Evolutionary conservation across 1,139 yeast genomes (phyloP).

Genomic region (Ashbya aceris): DNA sequence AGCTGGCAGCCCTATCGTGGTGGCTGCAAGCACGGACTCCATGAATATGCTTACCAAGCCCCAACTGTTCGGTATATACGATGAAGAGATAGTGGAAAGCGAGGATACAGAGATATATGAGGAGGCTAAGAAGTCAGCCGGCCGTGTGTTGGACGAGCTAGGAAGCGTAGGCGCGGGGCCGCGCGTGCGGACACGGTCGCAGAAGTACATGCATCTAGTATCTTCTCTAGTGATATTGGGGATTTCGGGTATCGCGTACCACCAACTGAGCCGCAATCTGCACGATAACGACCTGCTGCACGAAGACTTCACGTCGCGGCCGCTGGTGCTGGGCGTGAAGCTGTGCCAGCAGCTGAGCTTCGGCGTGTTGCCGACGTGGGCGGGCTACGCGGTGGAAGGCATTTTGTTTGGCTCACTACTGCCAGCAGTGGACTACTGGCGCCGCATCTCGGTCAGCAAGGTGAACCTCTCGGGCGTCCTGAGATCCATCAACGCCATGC

Average conservation of each 20-base stretch:
- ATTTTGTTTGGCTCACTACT: slow-evolving; percentile 51
- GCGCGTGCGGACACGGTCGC: slow-evolving; percentile 2
- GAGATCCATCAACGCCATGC: slow-evolving; percentile 62
- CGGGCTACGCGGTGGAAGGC: slow-evolving; percentile 46
- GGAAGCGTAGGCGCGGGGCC: background rate
- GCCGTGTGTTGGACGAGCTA: slow-evolving; percentile 4
- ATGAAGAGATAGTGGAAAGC: slow-evolving; percentile 26
- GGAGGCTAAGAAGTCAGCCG: slow-evolving; percentile 17
- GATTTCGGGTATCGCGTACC: slow-evolving; percentile 40
- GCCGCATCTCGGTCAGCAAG: slow-evolving; percentile 12
- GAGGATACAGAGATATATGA: slow-evolving; percentile 25
- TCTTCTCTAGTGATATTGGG: slow-evolving; percentile 33
- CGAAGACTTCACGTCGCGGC: slow-evolving; percentile 30
- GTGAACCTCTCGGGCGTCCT: slow-evolving; percentile 36
- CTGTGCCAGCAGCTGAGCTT: slow-evolving; percentile 15
- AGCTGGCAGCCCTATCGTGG: background rate
- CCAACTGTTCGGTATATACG: slow-evolving; percentile 27
- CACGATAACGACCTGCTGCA: slow-evolving; percentile 41
- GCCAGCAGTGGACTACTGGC: slow-evolving; percentile 46
- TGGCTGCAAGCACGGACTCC: slow-evolving; percentile 18
- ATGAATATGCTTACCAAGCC: slow-evolving; percentile 25
- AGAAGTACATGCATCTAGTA: slow-evolving; percentile 9
- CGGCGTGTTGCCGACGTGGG: slow-evolving; percentile 26
- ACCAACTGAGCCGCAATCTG: slow-evolving; percentile 42
- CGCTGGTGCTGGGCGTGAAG: slow-evolving; percentile 27